phyloP scores from a whole-genome alignment of 176 grass and related monocot species.

The Musa troglodytarum region DNA sequence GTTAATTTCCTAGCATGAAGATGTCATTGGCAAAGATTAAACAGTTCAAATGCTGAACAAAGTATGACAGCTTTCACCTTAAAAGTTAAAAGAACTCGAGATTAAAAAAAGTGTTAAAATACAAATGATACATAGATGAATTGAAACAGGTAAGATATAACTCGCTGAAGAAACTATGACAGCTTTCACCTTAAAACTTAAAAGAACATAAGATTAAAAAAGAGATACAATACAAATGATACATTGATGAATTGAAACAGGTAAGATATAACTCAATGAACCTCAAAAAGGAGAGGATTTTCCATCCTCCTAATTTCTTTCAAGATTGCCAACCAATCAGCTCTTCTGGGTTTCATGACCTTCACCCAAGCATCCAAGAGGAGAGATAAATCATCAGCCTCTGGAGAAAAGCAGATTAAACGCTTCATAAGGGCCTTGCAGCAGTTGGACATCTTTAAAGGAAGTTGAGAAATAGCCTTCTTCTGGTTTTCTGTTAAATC shows the following conservation, averaged over 20 bases:
- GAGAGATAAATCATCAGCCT: conserved; percentile 33
- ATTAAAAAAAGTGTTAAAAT: too few species aligned
- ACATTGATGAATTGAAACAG: not conserved
- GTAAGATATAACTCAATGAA: conserved; percentile 15
- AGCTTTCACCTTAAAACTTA: not conserved
- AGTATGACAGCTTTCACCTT: not conserved
- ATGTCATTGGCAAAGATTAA: not conserved
- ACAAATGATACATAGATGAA: not conserved
- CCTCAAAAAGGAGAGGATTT: conserved; percentile 47
- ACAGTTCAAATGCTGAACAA: not conserved
- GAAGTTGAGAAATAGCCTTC: conserved; percentile 39
- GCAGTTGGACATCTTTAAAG: conserved; percentile 61
- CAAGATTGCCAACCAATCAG: conserved; percentile 68
- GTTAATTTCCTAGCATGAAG: not conserved
- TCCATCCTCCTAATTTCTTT: conserved; percentile 60
- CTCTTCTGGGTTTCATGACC: conserved; percentile 60
- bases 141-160: not conserved
- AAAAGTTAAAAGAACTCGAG: not conserved
- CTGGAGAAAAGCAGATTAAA: conserved; percentile 38
- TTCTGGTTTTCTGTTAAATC: conserved; percentile 27
- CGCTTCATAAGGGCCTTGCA: conserved; percentile 73
- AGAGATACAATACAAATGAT: not conserved
- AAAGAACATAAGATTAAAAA: not conserved
- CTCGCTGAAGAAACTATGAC: conserved; percentile 8
- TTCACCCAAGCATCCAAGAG: conserved; percentile 66